Evolutionary conservation across 2,329 filamentous ascomycete species (phyloP), one percentile per base, ranked within the genome.

Genomic region (Ceratocystis huliohia): DNA sequence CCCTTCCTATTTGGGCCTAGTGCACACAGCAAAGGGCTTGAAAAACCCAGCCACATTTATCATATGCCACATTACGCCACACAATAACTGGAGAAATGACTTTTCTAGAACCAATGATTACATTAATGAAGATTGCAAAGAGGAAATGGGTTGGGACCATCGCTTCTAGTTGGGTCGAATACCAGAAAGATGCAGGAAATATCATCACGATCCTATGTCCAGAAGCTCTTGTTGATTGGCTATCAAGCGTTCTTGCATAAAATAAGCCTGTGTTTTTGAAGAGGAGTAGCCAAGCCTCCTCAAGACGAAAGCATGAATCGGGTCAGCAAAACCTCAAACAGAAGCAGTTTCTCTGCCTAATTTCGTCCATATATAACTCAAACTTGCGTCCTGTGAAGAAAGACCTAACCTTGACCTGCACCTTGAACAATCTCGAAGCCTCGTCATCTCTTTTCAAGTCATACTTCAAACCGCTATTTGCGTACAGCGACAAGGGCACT

Each of bases 1-100:
- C 41, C 15, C 48, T 68, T 59, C 66, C 66, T 63, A 57, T 57
- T 68, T 57, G 37, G 59, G 66, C 33, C 64, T 68, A 68, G 64
- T 53, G 57, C 66, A 68, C 66, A 68, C 63, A 68, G 64, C 56
- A 61, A 68, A 65, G 66, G 66, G 63, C 64, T 68, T 68, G 53
- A n/a, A 33, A 57, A 57, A 59, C 45, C 61, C 25, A 37, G 66
- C 66, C 66, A 68, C 64, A 68, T 1, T 6, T 37, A 1, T 5
- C n/a, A 28, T 1, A 30, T 5, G 25, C 44, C 28, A 33, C 17
- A 33, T 28, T 3, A 37, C 41, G 59, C 61, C 41, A 45, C 61
- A 48, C 13, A 41, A 41, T 41, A 41, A 41, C 10, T 41, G 37
- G 37, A 41, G 37, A 41, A 15, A 1, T 15, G 13, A 13, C 37